Evolutionary conservation across 345 rosid genomes (phyloP).

Genomic region (Lumnitzera littorea): DNA sequence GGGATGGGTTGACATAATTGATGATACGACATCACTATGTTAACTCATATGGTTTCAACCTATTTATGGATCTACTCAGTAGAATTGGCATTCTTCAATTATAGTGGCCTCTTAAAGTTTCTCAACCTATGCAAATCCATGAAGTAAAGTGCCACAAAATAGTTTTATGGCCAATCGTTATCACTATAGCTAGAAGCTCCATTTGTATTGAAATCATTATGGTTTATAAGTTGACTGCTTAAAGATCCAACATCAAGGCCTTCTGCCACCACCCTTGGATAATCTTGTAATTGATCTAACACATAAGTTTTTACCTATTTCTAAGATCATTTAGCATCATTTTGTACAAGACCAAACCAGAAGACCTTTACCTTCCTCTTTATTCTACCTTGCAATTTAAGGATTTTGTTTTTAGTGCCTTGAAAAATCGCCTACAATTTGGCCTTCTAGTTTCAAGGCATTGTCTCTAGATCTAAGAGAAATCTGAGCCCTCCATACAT

Average conservation of each 20-base stretch:
- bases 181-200: constrained; percentile 17
- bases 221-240: no score
- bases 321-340: constrained; percentile 50
- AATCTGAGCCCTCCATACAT: constrained; percentile 69
- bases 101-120: no score
- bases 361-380: constrained; percentile 63
- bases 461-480: constrained; percentile 37
- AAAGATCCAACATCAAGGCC: constrained; percentile 23
- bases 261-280: constrained; percentile 11
- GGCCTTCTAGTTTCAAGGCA: constrained; percentile 56
- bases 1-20: no score
- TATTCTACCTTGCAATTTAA: constrained; percentile 43
- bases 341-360: constrained; percentile 73
- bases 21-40: no score
- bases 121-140: no score
- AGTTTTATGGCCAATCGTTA: background rate
- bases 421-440: constrained; percentile 39
- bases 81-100: no score
- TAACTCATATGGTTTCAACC: no score
- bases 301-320: constrained; percentile 58
- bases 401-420: constrained; percentile 46
- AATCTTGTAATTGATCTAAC: constrained; percentile 40
- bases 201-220: constrained; percentile 24
- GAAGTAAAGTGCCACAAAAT: no score
- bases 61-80: no score